Evolutionary conservation across 2,329 filamentous ascomycete genomes (phyloP), one percentile per base, ranked within the genome.

Genomic region (Cordyceps farinosa): DNA sequence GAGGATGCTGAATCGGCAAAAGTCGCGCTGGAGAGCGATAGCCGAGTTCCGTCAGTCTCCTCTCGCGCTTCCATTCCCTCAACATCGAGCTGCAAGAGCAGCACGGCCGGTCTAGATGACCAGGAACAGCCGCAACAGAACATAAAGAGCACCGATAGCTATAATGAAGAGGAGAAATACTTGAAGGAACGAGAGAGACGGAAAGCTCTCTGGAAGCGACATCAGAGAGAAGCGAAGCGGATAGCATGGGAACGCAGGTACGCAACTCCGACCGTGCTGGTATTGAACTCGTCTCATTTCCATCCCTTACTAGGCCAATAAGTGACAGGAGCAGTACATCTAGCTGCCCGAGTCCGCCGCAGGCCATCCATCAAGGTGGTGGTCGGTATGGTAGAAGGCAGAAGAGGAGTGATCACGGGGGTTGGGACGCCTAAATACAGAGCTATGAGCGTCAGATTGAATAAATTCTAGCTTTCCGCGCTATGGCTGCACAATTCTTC

Each of bases 291-390:
- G 15, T 47, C 42, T 45, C n/a, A 36, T 29, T 11, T 32, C 27
- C 10, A 50, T 11, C 10, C 5, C 42, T 48, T 15, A 42, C 4
- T 32, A 52, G 36, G 48, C 44, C 47, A 27, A 34, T 3, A 5
- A 45, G 48, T 34, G 52, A 29, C 29, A 60, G 27, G n/a, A 17
- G n/a, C 17, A 52, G 38, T 22, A 30, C 13, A 9, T 54, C 30
- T 8, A 52, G 48, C 11, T 51, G 22, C 13, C 61, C 61, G 15
- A 30, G 48, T 7, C 64, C 64, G 32, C 67, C 66, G 60, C 61
- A 29, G 48, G 45, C 62, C 17, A 59, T 67, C 40, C 68, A 69
- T 38, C 66, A 69, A 62, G 65, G 65, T 53, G 64, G 62, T 9
- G 63, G 44, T 8, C 11, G n/a, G 3, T 57, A 63, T 58, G 27